Evolutionary conservation across 1,284 basidiomycete species (phyloP), one percentile per base, ranked within the genome.

Genomic region (Ceratobasidium sp.): DNA sequence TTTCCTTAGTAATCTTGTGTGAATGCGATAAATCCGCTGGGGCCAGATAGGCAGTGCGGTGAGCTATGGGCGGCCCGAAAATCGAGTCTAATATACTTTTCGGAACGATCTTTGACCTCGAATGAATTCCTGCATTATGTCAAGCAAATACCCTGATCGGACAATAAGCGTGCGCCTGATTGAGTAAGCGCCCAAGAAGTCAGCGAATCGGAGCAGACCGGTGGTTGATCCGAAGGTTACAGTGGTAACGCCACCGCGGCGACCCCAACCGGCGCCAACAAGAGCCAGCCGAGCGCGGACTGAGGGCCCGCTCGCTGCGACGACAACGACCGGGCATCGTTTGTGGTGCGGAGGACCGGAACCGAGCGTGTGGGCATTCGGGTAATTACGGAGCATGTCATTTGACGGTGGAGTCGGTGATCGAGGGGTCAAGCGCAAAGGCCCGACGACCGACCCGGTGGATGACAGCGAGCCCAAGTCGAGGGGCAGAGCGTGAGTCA

Each of bases 381-480:
- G 41, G 23, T 18, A 53, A 57, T 46, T 43, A 57, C 26, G 32
- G 28, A 30, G 46, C 43, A 65, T 70, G 65, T 70, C 65, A 48
- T 58, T 58, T 34, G 64, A 67, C 36, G 41, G 52, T 46, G 65
- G 65, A 30, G 60, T 50, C 32, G 52, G 16, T 39, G 65, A 70
- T 70, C 65, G 65, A 45, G 65, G 65, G 9, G 53, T 70, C 52
- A 70, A 70, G 53, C 65, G 65, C 21, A 70, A 70, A 59, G 67
- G 52, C 57, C 65, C 65, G 65, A 48, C 64, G n/a, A 55, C 64
- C 16, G 64, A 70, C 65, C 41, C 43, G 26, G 55, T 53, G 52
- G 65, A 70, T 58, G 65, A 70, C 26, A 70, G 53, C 65, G 65
- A 70, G 48, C 65, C 65, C 45, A 70, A 70, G 57, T 32, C 67